Conservation (phyloP, 176 grass and related monocot species). For the Lolium rigidum region DNA sequence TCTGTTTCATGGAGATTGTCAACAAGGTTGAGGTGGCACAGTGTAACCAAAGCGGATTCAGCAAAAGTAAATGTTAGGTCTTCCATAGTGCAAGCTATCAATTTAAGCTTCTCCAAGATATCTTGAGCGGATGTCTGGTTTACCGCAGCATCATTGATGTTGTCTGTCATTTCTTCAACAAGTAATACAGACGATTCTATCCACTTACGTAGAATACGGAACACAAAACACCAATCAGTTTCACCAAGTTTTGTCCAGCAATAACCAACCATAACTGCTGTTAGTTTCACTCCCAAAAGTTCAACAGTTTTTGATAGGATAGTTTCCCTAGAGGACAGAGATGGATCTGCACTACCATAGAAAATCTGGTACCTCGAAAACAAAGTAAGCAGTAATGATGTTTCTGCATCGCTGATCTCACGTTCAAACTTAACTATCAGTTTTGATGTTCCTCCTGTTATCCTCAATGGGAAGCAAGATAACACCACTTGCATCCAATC, state of each 20-base stretch:
- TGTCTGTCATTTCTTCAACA: slow-evolving; percentile 83
- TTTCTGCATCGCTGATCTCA: slow-evolving; percentile 57
- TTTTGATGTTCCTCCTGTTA: slow-evolving; percentile 59
- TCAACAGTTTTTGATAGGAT: slow-evolving; percentile 46
- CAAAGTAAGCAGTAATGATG: slow-evolving; percentile 62
- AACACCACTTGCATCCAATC: slow-evolving; percentile 82
- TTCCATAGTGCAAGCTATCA: slow-evolving; percentile 58
- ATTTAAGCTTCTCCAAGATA: slow-evolving; percentile 64
- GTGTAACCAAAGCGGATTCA: slow-evolving; percentile 65
- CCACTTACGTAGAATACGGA: slow-evolving; percentile 62
- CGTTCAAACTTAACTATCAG: slow-evolving; percentile 56
- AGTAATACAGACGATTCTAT: slow-evolving; percentile 79
- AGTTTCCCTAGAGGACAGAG: slow-evolving; percentile 30
- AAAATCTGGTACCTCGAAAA: slow-evolving; percentile 65
- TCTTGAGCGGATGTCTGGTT: slow-evolving; percentile 49
- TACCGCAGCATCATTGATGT: slow-evolving; percentile 52
- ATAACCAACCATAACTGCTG: slow-evolving; percentile 72
- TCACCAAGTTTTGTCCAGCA: slow-evolving; percentile 75
- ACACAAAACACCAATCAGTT: slow-evolving; percentile 78
- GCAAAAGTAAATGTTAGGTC: slow-evolving; percentile 57
- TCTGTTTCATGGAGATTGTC: slow-evolving; percentile 56
- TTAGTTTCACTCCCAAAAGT: slow-evolving; percentile 77
- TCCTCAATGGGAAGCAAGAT: slow-evolving; percentile 74
- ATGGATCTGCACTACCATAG: slow-evolving; percentile 41
- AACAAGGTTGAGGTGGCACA: slow-evolving; percentile 66